phyloP scores from a whole-genome alignment of 768 basidiomycete species.

The Suillus americanus region DNA sequence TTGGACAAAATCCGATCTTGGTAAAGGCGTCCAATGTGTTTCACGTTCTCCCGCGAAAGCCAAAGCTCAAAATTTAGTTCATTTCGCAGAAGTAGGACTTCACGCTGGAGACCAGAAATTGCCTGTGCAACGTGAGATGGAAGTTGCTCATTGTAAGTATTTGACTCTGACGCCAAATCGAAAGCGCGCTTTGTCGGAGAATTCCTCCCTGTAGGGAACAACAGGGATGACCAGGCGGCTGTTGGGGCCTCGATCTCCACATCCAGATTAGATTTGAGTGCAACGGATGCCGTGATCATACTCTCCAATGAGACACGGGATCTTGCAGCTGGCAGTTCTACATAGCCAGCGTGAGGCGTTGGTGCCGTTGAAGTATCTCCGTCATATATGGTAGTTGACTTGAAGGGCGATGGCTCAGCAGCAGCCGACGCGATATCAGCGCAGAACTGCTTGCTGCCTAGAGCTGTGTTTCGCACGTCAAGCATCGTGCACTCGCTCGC shows the following conservation, averaged over 20 bases:
- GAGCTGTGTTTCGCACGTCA: constrained; percentile 54
- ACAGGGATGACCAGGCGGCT: constrained; percentile 49
- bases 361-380: constrained; percentile 24
- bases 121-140: constrained; percentile 59
- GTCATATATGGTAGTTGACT: constrained; percentile 13
- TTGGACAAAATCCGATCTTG: constrained; percentile 70
- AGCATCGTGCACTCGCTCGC: constrained; percentile 70
- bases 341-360: constrained; percentile 34
- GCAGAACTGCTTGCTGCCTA: constrained; percentile 38
- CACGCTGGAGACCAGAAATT: constrained; percentile 71
- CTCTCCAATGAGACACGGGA: constrained; percentile 63
- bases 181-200: constrained; percentile 25
- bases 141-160: constrained; percentile 21
- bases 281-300: constrained; percentile 71
- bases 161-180: constrained; percentile 20
- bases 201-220: constrained; percentile 38
- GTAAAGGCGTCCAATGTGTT: constrained; percentile 80
- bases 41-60: constrained; percentile 77
- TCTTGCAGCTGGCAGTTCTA: constrained; percentile 32
- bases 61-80: constrained; percentile 87
- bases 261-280: constrained; percentile 69
- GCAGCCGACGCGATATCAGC: constrained; percentile 7
- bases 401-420: constrained; percentile 6
- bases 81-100: constrained; percentile 70
- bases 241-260: constrained; percentile 56